Base-by-base conservation (phyloP, 345 rosid species). In the thale cress (Arabidopsis thaliana) region DNA sequence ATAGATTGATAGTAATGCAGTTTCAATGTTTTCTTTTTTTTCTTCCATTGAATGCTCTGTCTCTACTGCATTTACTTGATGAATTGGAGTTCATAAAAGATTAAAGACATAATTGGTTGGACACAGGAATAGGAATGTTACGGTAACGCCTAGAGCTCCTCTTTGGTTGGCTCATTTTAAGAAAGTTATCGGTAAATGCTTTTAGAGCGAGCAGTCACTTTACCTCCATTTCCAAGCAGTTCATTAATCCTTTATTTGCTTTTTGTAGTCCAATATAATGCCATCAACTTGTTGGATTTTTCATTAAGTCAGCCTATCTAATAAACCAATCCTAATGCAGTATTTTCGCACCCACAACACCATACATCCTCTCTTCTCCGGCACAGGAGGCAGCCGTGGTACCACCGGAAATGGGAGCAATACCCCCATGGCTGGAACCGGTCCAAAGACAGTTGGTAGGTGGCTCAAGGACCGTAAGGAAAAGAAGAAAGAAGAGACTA, bases 391-490 rank as follows among this genome's bases (percentile, higher is more conserved):
- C 46, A 80, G 83, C 44, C 86, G 95, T 4, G 81, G 85, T 16
- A 69, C 87, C 65, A 52, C 81, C 4, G 89, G 85, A 20, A 77
- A 76, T 36, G 87, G 90, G n/a, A 70, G 80, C 49, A 81, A 64
- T 45, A 81, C 97, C 32, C 91, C 98, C 0, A 62, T 78, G 25
- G 80, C 91, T 5, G 85, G 81, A 25, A 22, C 63, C 0, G 88
- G 84, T 40, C 85, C 91, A 8, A 95, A 90, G 81, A 95, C 97
- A 0, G 96, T 92, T 1, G 96, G 97, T 41, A 84, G 97, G 79
- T 95, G 99, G 99, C 76, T 95, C 82, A 95, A 95, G 79, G 99
- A 95, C 65, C 85, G 99, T 77, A 90, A 86, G 69, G 97, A 90
- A 84, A 92, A 87, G 82, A 95, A 89, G 83, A 95, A 92, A 80